Base-by-base conservation (phyloP, 140 eudicot species). In the Cichorium intybus region DNA sequence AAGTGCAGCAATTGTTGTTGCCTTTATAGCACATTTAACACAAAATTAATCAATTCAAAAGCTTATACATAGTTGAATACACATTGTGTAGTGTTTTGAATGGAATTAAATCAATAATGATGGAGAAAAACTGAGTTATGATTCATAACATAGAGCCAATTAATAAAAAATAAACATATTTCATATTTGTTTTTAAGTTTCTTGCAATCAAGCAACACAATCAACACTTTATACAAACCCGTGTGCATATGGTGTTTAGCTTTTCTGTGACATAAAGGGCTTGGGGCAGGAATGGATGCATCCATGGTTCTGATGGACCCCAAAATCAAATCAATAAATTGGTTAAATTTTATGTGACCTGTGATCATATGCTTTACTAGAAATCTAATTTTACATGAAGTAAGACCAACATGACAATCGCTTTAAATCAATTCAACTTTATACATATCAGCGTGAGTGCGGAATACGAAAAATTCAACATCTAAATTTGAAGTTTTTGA, bases 1-100 rank as follows among this genome's bases (percentile, higher is more conserved):
- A 69, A 91, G 81, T 70, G 98, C 88, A 75, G 98, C 96, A 31
- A 91, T 67, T 12, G 85, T 77, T 4, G 71, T 60, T 37, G 98
- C 98, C 98, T 91, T 57, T 70, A 67, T 58, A 41, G 18, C 50
- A 55, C 22, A 31, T 54, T 73, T 64, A 29, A 64, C 43, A 50
- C 9, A 16, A 17, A 60, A 60, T 50, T 63, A 61, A 46, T 51
- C 15, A 23, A 37, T 14, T 34, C 22, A 59, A 34, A 24, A 48
- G 33, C 54, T 60, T 47, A 35, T 23, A 46, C n/a, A 69, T 15
- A n/a, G n/a, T n/a, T n/a, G n/a, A n/a, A n/a, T n/a, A n/a, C n/a
- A n/a, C n/a, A n/a, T n/a, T n/a, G n/a, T n/a, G n/a, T n/a, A n/a
- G n/a, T n/a, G n/a, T n/a, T n/a, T n/a, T n/a, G n/a, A n/a, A n/a